Evolutionary conservation across 1,139 yeast genomes (phyloP), one percentile per base, ranked within the genome.

Genomic region (Geotrichum australiense): DNA sequence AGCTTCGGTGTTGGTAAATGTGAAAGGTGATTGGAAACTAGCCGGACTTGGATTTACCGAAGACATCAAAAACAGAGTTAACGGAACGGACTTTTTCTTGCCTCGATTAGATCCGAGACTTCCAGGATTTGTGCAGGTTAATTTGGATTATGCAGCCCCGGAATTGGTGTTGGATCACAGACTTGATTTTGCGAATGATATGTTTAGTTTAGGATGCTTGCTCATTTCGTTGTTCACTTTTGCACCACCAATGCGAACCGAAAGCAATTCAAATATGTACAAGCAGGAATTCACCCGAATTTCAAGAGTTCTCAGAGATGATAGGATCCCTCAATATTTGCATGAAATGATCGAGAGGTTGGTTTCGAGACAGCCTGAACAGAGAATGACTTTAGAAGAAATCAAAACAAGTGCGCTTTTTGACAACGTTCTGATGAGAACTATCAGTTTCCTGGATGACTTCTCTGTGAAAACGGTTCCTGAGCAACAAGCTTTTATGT

Each of bases 21-120:
- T 76, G 31, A 87, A 82, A 52, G 93, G 94, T 1, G 98, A 91
- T 62, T 93, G 97, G 97, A 91, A 89, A 61, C 61, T 91, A 2
- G 74, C 82, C 6, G 96, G 97, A 0, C 71, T 83, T 50, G 74
- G 74, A 38, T 81, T 81, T 53, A 60, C 84, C 21, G 58, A 59
- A 35, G 53, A 47, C 27, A 54, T 47, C 35, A 54, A 56, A 15
- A 78, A 59, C 22, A 18, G 35, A 19, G 35, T 15, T 18, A 51
- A 51, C 5, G 50, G 55, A 19, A 58, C 67, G 7, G 78, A 74
- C 43, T 78, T 67, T 51, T 79, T 69, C 52, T 64, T 80, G 39
- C 79, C 80, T 60, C 76, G 78, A 39, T 72, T 74, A 50, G 86
- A 84, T 51, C 80, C 89, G 2, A 65, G 91, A 41, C 72, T 85